Base-by-base conservation (phyloP, 345 rosid genomes). In the Eucalyptus erythrocorys region DNA sequence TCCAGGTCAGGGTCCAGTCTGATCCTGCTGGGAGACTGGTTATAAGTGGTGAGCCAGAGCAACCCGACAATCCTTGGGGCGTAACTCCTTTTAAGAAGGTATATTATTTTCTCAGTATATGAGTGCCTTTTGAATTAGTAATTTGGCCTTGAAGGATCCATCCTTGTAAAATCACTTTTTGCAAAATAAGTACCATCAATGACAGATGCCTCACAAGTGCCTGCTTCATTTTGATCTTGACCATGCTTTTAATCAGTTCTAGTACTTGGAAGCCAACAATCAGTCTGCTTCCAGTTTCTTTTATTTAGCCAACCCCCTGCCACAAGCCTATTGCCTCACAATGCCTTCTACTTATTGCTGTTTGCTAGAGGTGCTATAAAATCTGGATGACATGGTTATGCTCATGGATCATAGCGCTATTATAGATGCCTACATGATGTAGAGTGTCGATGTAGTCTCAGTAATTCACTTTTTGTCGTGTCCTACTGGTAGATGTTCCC, bases 21-120 rank as follows among this genome's bases (percentile, higher is more conserved):
- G 96, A 95, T 92, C 96, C 97, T 48, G 97, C 96, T 26, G 97
- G 97, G 86, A 93, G 96, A 68, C 89, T 95, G 80, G 94, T 95
- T 91, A 94, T 95, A 61, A 92, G 94, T 17, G 96, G 96, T 71
- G 93, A 95, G 80, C 97, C 97, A 42, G 93, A 91, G 92, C 92
- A 94, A 57, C 94, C 91, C 15, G 94, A 94, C 64, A 95, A 95
- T 91, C 97, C 95, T 86, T 95, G 97, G 97, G 97, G 96, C 40
- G 95, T 94, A 48, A 94, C 96, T 24, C 93, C 97, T 27, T 95
- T 94, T 89, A 95, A 93, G 90, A 95, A 94, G 96, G 96, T 94
- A 76, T 76, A 76, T 40, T 76, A 21, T 40, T 76, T 40, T 76
- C 84, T 40, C 47, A 21, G 84, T 11, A 21, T 12, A 40, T 40